Base-by-base conservation (phyloP, 2,329 filamentous ascomycete genomes). In the Penicillium polonicum region DNA sequence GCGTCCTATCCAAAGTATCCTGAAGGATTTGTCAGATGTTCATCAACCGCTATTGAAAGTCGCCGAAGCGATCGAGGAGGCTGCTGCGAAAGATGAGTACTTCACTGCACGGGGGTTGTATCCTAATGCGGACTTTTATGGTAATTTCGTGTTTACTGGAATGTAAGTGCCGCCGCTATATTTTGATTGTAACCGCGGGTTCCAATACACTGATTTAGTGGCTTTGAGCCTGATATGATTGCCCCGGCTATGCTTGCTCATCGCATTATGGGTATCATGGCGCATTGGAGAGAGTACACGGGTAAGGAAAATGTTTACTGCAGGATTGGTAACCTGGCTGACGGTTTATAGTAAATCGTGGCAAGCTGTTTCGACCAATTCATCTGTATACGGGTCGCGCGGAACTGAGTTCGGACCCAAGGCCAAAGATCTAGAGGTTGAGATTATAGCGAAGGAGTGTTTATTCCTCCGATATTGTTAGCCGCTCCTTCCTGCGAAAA, bases 81-180 rank as follows among this genome's bases (percentile, higher is more conserved):
- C 63, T 13, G 69, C 68, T 5, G 50, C 60, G 1, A 50, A 46
- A 2, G 70, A 74, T 45, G 68, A 68, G 12, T 73, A 70, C 38
- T 71, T 73, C 21, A 17, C 17, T 1, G 49, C 33, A 0, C 59
- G 69, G n/a, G 69, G 70, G 4, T 62, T 81, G 8, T 75, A 77
- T 50, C 73, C 76, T 0, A 80, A 80, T 59, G 78, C 75, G 2
- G 78, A 81, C 55, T 69, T 80, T n/a, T 79, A 76, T 60, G 76
- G 74, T 5, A 72, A 71, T 55, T 79, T 80, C 48, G 67, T 78
- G 13, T 79, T 77, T 55, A 76, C 72, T 0, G 76, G 71, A 4
- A 69, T 79, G 74, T 74, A 57, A 59, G 70, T 65, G 5, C n/a
- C 5, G 7, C 7, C 3, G 6, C 10, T 7, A 19, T n/a, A 5